phyloP scores from a whole-genome alignment of 805 yeast species.

The Candida xyloterini region DNA sequence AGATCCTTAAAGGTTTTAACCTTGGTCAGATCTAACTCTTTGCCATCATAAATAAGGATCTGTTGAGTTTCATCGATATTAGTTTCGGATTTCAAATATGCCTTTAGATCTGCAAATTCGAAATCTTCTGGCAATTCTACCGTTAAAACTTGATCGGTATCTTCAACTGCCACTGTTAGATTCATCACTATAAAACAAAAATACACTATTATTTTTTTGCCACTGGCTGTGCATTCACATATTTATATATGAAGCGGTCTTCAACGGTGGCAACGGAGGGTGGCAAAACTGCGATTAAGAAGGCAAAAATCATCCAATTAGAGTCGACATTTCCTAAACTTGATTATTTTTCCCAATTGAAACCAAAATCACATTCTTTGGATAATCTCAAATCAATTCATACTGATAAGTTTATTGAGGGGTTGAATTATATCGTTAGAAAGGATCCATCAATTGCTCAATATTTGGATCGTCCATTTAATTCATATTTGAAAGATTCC shows the following conservation, averaged over 20 bases:
- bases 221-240: constrained; percentile 7
- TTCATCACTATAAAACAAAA: constrained; percentile 37
- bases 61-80: constrained; percentile 46
- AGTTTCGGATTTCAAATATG: constrained; percentile 70
- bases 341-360: constrained; percentile 4
- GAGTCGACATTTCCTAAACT: constrained; percentile 9
- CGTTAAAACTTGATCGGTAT: constrained; percentile 45
- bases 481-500: constrained; percentile 6
- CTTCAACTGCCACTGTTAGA: constrained; percentile 48
- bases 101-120: constrained; percentile 64
- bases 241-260: constrained; percentile 2
- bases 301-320: constrained; percentile 7
- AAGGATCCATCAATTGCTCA: constrained; percentile 26
- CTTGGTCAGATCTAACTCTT: constrained; percentile 32
- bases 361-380: not conserved
- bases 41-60: constrained; percentile 47
- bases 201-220: constrained; percentile 5
- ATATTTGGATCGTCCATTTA: constrained; percentile 13
- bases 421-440: constrained; percentile 21
- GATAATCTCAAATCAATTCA: constrained; percentile 12
- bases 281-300: constrained; percentile 6
- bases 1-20: constrained; percentile 42
- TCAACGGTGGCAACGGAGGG: constrained; percentile 6
- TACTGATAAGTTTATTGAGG: constrained; percentile 23
- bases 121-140: constrained; percentile 68